These are phyloP conservation scores for Metschnikowia colocasiae DNA, from an alignment of 805 yeast genomes.

Conservation along the genomic window DNA sequence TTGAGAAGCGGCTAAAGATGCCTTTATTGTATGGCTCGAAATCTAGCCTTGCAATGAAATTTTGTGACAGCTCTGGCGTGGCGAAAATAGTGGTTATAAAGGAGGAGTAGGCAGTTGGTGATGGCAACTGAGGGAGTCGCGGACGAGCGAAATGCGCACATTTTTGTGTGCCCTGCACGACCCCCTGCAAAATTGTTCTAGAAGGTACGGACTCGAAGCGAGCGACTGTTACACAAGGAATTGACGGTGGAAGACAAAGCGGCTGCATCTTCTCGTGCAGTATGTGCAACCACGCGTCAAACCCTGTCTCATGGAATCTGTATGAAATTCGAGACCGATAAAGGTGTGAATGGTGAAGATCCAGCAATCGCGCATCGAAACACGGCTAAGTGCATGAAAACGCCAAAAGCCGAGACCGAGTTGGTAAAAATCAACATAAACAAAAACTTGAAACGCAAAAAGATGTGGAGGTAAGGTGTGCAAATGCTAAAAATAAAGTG, in stretches of 20 bases:
- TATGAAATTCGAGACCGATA: background rate
- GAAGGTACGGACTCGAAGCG: conserved; percentile 1
- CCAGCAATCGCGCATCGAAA: conserved; percentile 1
- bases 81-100: background rate
- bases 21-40: background rate
- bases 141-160: conserved; percentile 6
- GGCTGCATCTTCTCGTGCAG: too few species aligned
- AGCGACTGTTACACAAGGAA: background rate
- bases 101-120: conserved; percentile 11
- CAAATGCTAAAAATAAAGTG: too few species aligned
- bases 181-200: conserved; percentile 2
- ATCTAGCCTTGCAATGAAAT: background rate
- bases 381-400: background rate
- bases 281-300: background rate
- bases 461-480: too few species aligned
- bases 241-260: background rate
- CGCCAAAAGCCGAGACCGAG: background rate
- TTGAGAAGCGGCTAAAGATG: background rate
- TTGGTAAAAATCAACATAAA: background rate
- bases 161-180: conserved; percentile 1
- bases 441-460: too few species aligned
- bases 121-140: conserved; percentile 8
- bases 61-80: conserved; percentile 2
- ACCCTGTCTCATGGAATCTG: background rate
- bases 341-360: background rate